Percentiles rank a stretch among this genome's conserved stretches.
phyloP scores from a whole-genome alignment of 768 basidiomycete species.

The Mrakia gelida region DNA sequence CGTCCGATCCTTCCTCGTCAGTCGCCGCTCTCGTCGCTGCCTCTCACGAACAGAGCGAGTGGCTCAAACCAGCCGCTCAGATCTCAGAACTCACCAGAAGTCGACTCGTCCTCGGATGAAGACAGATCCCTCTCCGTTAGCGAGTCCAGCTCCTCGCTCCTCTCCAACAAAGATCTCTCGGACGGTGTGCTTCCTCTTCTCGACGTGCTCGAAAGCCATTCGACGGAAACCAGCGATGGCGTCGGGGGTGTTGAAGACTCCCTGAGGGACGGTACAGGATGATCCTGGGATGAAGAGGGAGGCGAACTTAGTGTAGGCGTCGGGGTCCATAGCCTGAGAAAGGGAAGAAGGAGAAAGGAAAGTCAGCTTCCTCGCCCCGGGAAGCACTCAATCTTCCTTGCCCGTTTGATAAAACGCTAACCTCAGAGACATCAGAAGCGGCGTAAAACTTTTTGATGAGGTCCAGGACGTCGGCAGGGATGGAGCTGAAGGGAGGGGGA shows the following conservation, averaged over 20 bases:
- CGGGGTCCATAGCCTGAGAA: constrained; percentile 7
- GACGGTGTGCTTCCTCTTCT: constrained; percentile 21
- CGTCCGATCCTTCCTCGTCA: neutral
- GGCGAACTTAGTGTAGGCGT: constrained; percentile 1
- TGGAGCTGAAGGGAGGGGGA: neutral
- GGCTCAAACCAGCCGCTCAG: too few relatives aligned
- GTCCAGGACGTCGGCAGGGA: neutral
- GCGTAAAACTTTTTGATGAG: constrained; percentile 16
- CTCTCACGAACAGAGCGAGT: too few relatives aligned
- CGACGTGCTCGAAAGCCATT: constrained; percentile 18
- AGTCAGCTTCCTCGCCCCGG: too few relatives aligned
- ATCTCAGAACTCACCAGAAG: constrained; percentile 11
- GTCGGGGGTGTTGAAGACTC: constrained; percentile 3
- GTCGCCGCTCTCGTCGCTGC: neutral
- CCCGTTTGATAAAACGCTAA: too few relatives aligned
- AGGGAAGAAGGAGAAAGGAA: neutral
- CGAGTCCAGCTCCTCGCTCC: constrained; percentile 17
- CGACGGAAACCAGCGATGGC: neutral
- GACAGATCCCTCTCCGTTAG: constrained; percentile 10
- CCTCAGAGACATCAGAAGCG: constrained; percentile 1
- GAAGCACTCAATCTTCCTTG: too few relatives aligned
- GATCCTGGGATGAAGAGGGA: constrained; percentile 5
- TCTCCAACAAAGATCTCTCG: constrained; percentile 18
- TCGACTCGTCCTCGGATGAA: constrained; percentile 16
- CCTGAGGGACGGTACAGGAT: constrained; percentile 5